A percentile compares a stretch with the other conserved stretches of the same genome.
phyloP scores from a whole-genome alignment of 805 yeast genomes.

The Metschnikowia noctiluminum region DNA sequence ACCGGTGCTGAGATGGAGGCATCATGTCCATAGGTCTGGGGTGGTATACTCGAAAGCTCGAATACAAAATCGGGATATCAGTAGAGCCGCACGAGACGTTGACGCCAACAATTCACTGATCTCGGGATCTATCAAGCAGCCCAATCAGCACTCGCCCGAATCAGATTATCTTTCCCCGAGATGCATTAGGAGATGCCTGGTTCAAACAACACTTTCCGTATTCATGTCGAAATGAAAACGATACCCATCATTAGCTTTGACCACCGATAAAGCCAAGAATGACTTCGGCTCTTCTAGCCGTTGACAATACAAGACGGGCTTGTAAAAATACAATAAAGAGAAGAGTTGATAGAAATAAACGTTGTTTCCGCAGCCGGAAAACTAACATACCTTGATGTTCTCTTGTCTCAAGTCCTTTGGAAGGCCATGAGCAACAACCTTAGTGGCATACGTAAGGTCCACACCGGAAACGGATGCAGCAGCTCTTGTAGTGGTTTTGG shows the following conservation, averaged over 20 bases:
- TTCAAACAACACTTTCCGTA: too few species aligned
- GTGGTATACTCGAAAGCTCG: too few species aligned
- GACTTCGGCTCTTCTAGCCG: not conserved
- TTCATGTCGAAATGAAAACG: too few species aligned
- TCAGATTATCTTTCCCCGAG: too few species aligned
- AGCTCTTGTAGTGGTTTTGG: conserved; percentile 21
- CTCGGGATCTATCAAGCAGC: too few species aligned
- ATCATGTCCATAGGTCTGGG: too few species aligned
- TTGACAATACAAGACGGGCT: not conserved
- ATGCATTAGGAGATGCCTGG: too few species aligned
- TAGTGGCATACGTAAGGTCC: conserved; percentile 61
- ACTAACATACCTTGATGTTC: conserved; percentile 77
- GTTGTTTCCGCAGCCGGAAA: conserved; percentile 8
- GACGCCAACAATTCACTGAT: too few species aligned
- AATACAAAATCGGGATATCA: too few species aligned
- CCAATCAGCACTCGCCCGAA: too few species aligned
- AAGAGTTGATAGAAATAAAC: conserved; percentile 4
- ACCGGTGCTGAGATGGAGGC: too few species aligned
- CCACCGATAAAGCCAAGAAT: not conserved
- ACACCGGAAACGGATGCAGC: conserved; percentile 20
- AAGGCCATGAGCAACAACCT: conserved; percentile 80
- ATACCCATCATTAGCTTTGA: not conserved
- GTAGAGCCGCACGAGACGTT: too few species aligned
- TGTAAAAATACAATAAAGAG: not conserved
- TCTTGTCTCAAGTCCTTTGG: conserved; percentile 81